These are phyloP conservation scores for Coffea humblotiana DNA, from an alignment of 305 asterid species.

Conservation along the genomic window DNA sequence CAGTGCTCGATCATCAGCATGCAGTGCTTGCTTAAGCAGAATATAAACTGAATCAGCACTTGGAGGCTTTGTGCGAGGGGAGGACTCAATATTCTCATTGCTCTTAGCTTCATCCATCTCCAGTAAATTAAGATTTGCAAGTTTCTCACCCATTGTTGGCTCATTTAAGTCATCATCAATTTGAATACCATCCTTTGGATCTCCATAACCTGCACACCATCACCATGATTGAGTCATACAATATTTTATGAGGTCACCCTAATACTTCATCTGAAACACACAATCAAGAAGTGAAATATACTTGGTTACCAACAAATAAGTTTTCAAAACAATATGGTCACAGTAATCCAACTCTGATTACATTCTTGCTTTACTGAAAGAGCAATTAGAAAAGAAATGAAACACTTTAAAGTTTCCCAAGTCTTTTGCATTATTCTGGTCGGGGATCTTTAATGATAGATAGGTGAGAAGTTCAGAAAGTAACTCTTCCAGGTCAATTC, in stretches of 20 bases:
- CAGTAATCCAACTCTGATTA: neutral
- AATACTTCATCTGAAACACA: neutral
- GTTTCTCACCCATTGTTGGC: slow-evolving; percentile 96
- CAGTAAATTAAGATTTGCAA: slow-evolving; percentile 61
- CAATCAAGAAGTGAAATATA: too few species aligned
- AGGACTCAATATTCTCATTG: slow-evolving; percentile 33
- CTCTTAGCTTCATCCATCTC: slow-evolving; percentile 29
- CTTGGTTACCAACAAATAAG: too few species aligned
- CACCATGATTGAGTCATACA: slow-evolving; percentile 15
- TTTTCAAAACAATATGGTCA: too few species aligned
- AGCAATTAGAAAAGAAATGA: neutral
- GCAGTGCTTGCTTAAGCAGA: slow-evolving; percentile 85
- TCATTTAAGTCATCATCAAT: slow-evolving; percentile 55
- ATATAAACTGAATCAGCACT: slow-evolving; percentile 90
- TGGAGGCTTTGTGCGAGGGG: slow-evolving; percentile 60
- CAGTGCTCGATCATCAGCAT: slow-evolving; percentile 82
- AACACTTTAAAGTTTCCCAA: too few species aligned
- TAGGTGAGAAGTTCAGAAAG: neutral
- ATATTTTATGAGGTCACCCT: neutral
- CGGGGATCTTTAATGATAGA: neutral
- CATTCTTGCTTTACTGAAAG: neutral
- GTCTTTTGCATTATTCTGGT: neutral
- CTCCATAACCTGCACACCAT: slow-evolving; percentile 41
- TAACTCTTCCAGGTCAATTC: neutral
- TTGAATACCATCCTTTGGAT: slow-evolving; percentile 42